Conservation (phyloP, 768 basidiomycete species). For the Tylopilus felleus region DNA sequence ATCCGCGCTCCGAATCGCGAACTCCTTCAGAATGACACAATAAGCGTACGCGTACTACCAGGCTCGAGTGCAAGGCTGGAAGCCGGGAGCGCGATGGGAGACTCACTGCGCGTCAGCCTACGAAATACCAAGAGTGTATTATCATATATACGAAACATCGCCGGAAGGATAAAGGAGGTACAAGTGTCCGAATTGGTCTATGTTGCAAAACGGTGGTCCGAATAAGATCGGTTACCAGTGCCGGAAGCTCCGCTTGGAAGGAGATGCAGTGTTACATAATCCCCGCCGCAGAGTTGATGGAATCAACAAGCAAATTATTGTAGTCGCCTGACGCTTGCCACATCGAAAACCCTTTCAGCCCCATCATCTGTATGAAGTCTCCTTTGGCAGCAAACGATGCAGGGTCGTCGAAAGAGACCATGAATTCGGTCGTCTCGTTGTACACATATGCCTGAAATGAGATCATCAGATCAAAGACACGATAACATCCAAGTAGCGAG, state of each 20-base stretch:
- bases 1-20: too few relatives aligned
- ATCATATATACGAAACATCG: not conserved
- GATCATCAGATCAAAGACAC: not conserved
- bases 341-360: constrained; percentile 61
- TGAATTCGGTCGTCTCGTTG: not conserved
- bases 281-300: not conserved
- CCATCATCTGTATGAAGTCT: constrained; percentile 47
- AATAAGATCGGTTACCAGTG: not conserved
- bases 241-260: not conserved
- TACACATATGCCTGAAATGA: not conserved
- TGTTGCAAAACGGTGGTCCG: not conserved
- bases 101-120: too few relatives aligned
- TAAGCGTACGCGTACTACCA: too few relatives aligned
- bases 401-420: constrained; percentile 65
- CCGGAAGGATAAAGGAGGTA: not conserved
- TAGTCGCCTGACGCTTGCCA: constrained; percentile 72
- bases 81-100: too few relatives aligned
- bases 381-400: constrained; percentile 62
- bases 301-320: constrained; percentile 46
- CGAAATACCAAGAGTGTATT: too few relatives aligned
- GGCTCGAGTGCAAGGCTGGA: too few relatives aligned
- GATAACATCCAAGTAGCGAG: not conserved
- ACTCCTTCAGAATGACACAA: too few relatives aligned
- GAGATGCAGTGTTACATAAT: not conserved
- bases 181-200: not conserved